Conservation (phyloP, 2,329 filamentous ascomycete genomes). For the Metarhizium humberi region DNA sequence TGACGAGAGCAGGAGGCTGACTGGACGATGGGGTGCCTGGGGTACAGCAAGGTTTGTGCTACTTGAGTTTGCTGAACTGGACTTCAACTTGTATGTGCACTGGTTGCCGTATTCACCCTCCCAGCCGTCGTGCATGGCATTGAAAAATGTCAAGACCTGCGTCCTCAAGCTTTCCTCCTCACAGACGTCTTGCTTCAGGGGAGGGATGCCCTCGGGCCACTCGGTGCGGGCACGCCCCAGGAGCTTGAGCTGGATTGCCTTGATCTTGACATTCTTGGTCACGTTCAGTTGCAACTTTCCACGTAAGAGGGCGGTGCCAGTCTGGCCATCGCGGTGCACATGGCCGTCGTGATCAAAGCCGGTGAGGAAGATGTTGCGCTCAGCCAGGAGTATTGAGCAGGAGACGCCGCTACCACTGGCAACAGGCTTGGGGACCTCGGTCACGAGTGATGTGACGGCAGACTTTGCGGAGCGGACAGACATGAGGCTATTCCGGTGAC, state of each 20-base stretch:
- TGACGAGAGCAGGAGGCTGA: constrained; percentile 10
- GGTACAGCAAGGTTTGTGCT: constrained; percentile 20
- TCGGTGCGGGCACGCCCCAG: constrained; percentile 79
- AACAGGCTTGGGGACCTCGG: constrained; percentile 60
- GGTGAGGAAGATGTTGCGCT: constrained; percentile 71
- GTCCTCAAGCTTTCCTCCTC: constrained; percentile 82
- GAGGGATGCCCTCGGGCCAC: constrained; percentile 94
- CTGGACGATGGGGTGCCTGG: constrained; percentile 11
- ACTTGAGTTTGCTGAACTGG: constrained; percentile 24
- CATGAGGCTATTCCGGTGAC: constrained; percentile 40
- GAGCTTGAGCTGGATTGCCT: constrained; percentile 80
- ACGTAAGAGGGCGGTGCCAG: constrained; percentile 77
- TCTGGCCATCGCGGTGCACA: constrained; percentile 34
- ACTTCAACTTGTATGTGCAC: constrained; percentile 44
- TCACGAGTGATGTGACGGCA: constrained; percentile 39
- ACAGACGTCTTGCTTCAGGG: constrained; percentile 70
- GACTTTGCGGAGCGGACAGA: constrained; percentile 42
- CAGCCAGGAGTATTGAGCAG: constrained; percentile 65
- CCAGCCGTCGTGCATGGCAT: constrained; percentile 56
- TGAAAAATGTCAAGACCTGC: constrained; percentile 88
- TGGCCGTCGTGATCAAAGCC: constrained; percentile 67
- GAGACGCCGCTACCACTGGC: constrained; percentile 67
- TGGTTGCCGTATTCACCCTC: constrained; percentile 55
- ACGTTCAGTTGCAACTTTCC: constrained; percentile 76
- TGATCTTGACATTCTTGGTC: constrained; percentile 86